Evolutionary conservation across 208 protist genomes (phyloP).

Genomic region (Crithidia brevicula): DNA sequence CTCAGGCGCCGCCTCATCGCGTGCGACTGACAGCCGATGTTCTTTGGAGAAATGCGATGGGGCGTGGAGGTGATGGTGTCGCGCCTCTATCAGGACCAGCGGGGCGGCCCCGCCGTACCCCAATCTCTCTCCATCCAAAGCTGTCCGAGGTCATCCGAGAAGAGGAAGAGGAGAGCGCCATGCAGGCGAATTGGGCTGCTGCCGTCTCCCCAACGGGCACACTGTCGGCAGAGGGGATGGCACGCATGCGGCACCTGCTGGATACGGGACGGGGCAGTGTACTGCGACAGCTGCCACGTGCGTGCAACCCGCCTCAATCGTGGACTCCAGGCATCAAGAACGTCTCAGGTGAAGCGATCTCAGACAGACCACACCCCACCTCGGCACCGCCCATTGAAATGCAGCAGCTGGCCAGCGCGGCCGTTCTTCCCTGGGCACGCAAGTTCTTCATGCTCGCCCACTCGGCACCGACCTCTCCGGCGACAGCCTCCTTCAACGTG

Average conservation of each 20-base stretch:
- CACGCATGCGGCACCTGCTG: slow-evolving; percentile 29
- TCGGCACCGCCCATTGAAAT: slow-evolving; percentile 11
- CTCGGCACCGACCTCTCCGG: no score
- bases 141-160: slow-evolving; percentile 14
- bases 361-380: no score
- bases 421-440: slow-evolving; percentile 37
- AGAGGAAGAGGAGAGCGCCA: slow-evolving; percentile 8
- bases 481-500: no score
- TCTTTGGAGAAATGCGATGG: slow-evolving; percentile 1
- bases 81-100: not conserved
- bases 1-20: slow-evolving; percentile 5
- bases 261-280: slow-evolving; percentile 31
- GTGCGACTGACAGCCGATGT: slow-evolving; percentile 16
- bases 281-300: slow-evolving; percentile 28
- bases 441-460: slow-evolving; percentile 38
- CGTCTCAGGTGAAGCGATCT: not conserved
- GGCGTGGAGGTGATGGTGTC: not conserved
- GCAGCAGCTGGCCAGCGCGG: not conserved
- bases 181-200: not conserved
- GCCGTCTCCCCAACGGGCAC: not conserved
- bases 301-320: slow-evolving; percentile 17
- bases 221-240: slow-evolving; percentile 1
- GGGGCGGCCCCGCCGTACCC: slow-evolving; percentile 28
- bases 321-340: slow-evolving; percentile 13
- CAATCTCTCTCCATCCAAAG: slow-evolving; percentile 26